A percentile compares a stretch with the other conserved stretches of the same genome.
Evolutionary conservation across 805 yeast genomes (phyloP).

Genomic region (Metschnikowia hibisci): DNA sequence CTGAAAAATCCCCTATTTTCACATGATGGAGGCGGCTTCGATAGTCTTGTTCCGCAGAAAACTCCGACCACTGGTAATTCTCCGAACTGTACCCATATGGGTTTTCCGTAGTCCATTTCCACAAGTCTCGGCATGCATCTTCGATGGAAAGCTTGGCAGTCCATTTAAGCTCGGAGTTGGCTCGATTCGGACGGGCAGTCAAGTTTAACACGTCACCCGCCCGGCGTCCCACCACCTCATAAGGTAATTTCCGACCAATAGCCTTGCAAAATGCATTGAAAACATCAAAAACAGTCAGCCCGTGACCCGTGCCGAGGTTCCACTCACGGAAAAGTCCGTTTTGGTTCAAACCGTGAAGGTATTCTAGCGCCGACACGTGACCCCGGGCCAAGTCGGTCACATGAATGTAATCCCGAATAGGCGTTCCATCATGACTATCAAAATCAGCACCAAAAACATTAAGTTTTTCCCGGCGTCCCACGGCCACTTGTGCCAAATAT

Average conservation of each 20-base stretch:
- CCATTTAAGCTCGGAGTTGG: conserved; percentile 66
- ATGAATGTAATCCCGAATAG: conserved; percentile 77
- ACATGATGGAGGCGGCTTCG: conserved; percentile 36
- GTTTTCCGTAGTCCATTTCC: conserved; percentile 72
- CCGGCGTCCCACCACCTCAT: conserved; percentile 62
- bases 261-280: conserved; percentile 61
- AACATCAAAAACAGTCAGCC: conserved; percentile 75
- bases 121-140: conserved; percentile 65
- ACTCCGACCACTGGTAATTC: conserved; percentile 32
- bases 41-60: conserved; percentile 18
- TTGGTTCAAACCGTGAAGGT: conserved; percentile 36
- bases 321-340: conserved; percentile 65
- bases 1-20: conserved; percentile 29
- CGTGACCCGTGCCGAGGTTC: conserved; percentile 81
- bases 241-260: conserved; percentile 61
- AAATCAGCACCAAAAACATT: conserved; percentile 72
- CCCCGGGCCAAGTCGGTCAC: conserved; percentile 78
- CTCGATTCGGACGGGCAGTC: conserved; percentile 68
- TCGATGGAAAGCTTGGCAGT: conserved; percentile 50
- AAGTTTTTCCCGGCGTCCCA: conserved; percentile 62
- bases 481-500: conserved; percentile 72
- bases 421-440: conserved; percentile 71
- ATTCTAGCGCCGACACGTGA: conserved; percentile 65
- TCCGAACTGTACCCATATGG: conserved; percentile 54
- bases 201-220: conserved; percentile 74